Conservation (phyloP, 2,329 filamentous ascomycete species). For the Diaporthe sp. region DNA sequence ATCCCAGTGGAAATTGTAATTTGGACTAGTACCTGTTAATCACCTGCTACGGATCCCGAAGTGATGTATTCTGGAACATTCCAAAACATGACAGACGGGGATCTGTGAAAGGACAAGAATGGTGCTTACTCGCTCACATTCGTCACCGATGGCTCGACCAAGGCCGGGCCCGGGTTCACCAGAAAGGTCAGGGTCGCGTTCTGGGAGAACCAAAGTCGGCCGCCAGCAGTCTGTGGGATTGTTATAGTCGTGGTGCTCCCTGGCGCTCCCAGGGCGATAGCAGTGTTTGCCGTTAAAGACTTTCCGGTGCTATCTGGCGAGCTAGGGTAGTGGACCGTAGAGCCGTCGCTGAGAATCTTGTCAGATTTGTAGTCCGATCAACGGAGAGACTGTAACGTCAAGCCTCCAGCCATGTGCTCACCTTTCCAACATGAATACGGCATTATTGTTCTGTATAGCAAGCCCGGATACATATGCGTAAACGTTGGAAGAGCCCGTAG, state of each 20-base stretch:
- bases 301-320: slow-evolving; percentile 67
- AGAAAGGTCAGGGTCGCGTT: slow-evolving; percentile 74
- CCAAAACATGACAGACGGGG: too few species aligned
- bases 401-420: neutral
- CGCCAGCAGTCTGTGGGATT: slow-evolving; percentile 79
- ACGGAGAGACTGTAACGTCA: too few species aligned
- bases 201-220: slow-evolving; percentile 79
- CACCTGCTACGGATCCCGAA: too few species aligned
- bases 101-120: too few species aligned
- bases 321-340: slow-evolving; percentile 74
- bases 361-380: neutral
- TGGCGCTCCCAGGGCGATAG: slow-evolving; percentile 73
- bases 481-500: slow-evolving; percentile 70
- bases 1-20: slow-evolving; percentile 73
- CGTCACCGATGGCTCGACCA: slow-evolving; percentile 81
- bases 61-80: too few species aligned
- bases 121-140: slow-evolving; percentile 58
- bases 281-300: slow-evolving; percentile 68
- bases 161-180: slow-evolving; percentile 76
- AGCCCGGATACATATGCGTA: slow-evolving; percentile 81
- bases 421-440: slow-evolving; percentile 72
- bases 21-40: slow-evolving; percentile 52
- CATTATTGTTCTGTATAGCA: slow-evolving; percentile 71
- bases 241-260: slow-evolving; percentile 72
- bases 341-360: slow-evolving; percentile 64